A percentile compares a stretch with the other conserved stretches of the same genome.
Conservation (phyloP, 768 basidiomycete species). For the Hygrophorus pudorinus region DNA sequence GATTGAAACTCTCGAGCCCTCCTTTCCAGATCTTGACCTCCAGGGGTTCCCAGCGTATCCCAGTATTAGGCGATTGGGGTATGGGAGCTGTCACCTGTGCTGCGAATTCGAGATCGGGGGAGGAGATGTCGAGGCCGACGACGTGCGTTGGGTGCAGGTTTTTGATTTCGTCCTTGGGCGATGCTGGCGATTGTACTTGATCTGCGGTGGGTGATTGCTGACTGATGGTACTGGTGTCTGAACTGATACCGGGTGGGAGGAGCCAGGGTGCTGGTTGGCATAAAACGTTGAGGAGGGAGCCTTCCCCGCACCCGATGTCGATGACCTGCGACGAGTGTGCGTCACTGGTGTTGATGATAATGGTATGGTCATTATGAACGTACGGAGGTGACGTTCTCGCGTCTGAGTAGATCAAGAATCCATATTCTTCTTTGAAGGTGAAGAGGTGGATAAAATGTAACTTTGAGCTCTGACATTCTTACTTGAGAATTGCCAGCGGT, state of each 20-base stretch:
- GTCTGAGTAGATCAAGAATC: conserved; percentile 54
- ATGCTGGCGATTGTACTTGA: conserved; percentile 16
- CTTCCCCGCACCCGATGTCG: conserved; percentile 82
- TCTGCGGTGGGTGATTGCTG: conserved; percentile 13
- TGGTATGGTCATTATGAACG: background rate
- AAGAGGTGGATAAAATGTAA: conserved; percentile 61
- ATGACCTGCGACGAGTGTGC: conserved; percentile 42
- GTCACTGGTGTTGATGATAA: too few relatives aligned
- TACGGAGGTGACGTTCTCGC: conserved; percentile 34
- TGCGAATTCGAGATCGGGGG: conserved; percentile 45
- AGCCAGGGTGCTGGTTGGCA: conserved; percentile 71
- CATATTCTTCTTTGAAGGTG: conserved; percentile 61
- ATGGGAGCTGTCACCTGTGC: conserved; percentile 36
- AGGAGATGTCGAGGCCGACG: conserved; percentile 61
- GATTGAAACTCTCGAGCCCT: conserved; percentile 57
- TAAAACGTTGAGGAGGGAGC: conserved; percentile 58
- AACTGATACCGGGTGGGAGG: conserved; percentile 31
- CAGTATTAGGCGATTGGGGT: conserved; percentile 12
- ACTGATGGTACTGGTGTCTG: too few relatives aligned
- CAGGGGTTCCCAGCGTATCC: conserved; percentile 59
- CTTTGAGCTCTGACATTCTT: conserved; percentile 38
- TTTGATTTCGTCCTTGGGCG: conserved; percentile 35
- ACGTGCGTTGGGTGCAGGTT: conserved; percentile 50
- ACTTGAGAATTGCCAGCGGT: too few relatives aligned
- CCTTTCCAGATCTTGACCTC: conserved; percentile 66